These are phyloP conservation scores for Candida taoyuanica DNA, from an alignment of 805 yeast species.

Conservation along the genomic window DNA sequence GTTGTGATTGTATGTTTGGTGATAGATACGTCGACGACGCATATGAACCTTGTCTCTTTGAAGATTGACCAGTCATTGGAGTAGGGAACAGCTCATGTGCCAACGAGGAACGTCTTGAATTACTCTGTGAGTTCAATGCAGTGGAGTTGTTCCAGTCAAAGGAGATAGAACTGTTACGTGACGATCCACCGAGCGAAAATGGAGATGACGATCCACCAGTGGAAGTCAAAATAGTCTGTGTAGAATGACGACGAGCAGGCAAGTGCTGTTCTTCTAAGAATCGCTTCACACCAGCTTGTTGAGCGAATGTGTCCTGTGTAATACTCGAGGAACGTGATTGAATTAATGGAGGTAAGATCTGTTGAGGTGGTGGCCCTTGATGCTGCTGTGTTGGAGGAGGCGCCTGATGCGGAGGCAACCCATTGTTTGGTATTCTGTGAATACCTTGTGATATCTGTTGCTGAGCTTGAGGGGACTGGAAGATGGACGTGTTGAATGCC, in stretches of 20 bases:
- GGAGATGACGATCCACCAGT: constrained; percentile 29
- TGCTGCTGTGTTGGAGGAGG: constrained; percentile 5
- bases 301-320: constrained; percentile 22
- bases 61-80: constrained; percentile 9
- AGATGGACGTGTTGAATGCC: constrained; percentile 19
- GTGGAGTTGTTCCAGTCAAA: constrained; percentile 29
- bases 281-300: constrained; percentile 27
- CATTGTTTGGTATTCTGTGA: no score
- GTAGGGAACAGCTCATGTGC: constrained; percentile 42
- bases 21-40: constrained; percentile 18
- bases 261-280: constrained; percentile 26
- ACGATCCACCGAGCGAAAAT: constrained; percentile 32
- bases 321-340: constrained; percentile 23
- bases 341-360: constrained; percentile 15
- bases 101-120: constrained; percentile 38
- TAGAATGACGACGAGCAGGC: constrained; percentile 26
- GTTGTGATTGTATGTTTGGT: constrained; percentile 22
- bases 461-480: constrained; percentile 13
- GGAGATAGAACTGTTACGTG: constrained; percentile 39
- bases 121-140: constrained; percentile 10
- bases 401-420: no score
- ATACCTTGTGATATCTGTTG: no score
- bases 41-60: constrained; percentile 20
- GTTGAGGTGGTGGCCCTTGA: constrained; percentile 12
- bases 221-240: constrained; percentile 25